Evolutionary conservation across 2,329 filamentous ascomycete species (phyloP).

Genomic region (Xylaria sp.): DNA sequence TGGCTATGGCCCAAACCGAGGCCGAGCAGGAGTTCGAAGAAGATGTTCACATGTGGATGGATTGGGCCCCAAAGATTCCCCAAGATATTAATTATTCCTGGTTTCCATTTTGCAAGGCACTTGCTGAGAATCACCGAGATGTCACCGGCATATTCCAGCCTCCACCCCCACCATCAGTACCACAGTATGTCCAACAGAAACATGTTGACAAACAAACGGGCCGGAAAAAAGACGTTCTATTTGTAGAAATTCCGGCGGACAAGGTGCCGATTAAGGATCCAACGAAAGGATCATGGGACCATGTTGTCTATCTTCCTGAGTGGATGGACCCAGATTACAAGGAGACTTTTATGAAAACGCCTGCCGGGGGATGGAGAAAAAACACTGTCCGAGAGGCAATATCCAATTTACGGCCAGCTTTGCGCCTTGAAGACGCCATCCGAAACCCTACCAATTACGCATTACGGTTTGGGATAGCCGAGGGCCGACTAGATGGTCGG

Average conservation of each 20-base stretch:
- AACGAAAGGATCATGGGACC: constrained; percentile 30
- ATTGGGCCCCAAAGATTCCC: constrained; percentile 5
- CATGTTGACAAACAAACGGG: neutral
- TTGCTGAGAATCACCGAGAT: constrained; percentile 28
- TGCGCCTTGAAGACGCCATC: constrained; percentile 38
- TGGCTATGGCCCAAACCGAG: neutral
- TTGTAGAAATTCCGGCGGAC: neutral
- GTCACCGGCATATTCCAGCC: constrained; percentile 3
- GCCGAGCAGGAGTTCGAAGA: neutral
- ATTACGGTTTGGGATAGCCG: constrained; percentile 44
- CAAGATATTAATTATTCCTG: constrained; percentile 27
- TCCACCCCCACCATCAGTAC: neutral
- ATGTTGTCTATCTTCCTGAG: constrained; percentile 41
- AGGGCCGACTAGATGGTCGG: constrained; percentile 41
- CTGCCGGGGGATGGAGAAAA: neutral
- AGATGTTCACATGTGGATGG: constrained; percentile 15
- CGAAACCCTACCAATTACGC: constrained; percentile 42
- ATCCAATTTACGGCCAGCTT: constrained; percentile 38
- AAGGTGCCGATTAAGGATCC: constrained; percentile 20
- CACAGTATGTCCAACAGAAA: neutral
- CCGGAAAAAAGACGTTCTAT: neutral
- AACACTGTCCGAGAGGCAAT: constrained; percentile 22
- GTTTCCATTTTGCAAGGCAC: constrained; percentile 32
- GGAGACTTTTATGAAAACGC: constrained; percentile 1
- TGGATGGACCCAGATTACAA: constrained; percentile 43